Percentiles rank a stretch among this genome's conserved stretches.
Conservation (phyloP, 1,284 basidiomycete species). For the Malassezia caprae region DNA sequence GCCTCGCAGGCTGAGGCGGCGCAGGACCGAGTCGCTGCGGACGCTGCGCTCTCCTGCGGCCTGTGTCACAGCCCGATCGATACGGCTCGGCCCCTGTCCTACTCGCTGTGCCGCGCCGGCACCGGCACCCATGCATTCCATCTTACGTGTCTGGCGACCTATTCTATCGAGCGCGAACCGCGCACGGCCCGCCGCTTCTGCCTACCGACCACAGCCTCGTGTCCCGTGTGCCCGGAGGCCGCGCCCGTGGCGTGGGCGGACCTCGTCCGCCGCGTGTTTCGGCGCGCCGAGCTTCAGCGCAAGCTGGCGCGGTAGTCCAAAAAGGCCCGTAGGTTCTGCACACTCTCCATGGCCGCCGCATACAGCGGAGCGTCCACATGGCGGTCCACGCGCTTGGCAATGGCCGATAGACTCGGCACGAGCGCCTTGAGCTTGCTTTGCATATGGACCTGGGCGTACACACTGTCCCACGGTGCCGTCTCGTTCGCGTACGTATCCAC, state of each 20-base stretch:
- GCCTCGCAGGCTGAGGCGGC: not conserved
- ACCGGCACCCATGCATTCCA: slow-evolving; percentile 3
- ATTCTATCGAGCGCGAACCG: not conserved
- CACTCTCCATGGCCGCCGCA: slow-evolving; percentile 31
- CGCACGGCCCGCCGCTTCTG: slow-evolving; percentile 6
- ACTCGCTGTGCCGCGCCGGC: not conserved
- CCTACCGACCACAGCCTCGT: slow-evolving; percentile 2
- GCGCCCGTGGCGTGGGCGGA: slow-evolving; percentile 10
- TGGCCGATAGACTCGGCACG: slow-evolving; percentile 56
- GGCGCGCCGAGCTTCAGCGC: slow-evolving; percentile 26
- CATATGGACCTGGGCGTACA: slow-evolving; percentile 60
- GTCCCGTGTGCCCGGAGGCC: slow-evolving; percentile 2
- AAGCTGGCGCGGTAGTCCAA: slow-evolving; percentile 12
- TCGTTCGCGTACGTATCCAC: slow-evolving; percentile 96
- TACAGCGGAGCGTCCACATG: not conserved
- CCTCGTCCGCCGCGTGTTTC: slow-evolving; percentile 10
- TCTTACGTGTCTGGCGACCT: slow-evolving; percentile 11
- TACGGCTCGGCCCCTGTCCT: not conserved
- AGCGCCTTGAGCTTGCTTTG: slow-evolving; percentile 54
- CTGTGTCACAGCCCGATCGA: not conserved
- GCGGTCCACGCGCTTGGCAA: slow-evolving; percentile 23
- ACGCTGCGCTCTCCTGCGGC: not conserved
- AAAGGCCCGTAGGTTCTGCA: slow-evolving; percentile 18
- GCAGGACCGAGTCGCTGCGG: not conserved
- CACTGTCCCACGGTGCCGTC: slow-evolving; percentile 64